A percentile compares a stretch with the other conserved stretches of the same genome.
Conservation (phyloP, 495 filamentous ascomycete genomes). For the Penicillium alfredii region DNA sequence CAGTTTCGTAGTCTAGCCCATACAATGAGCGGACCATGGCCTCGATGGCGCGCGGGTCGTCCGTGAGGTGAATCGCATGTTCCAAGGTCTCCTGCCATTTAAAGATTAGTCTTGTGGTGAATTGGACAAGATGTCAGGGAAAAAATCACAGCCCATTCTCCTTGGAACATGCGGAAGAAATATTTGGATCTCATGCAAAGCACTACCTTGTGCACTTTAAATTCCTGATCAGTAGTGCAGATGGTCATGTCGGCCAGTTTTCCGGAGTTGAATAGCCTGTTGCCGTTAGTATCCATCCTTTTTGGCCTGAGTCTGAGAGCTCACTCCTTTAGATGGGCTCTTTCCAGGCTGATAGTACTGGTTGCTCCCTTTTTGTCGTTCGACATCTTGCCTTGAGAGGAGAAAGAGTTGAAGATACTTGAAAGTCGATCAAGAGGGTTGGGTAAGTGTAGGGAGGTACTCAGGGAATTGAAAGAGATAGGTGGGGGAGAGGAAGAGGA, state of each 20-base stretch:
- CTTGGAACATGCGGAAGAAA: conserved; percentile 28
- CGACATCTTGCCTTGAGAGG: background rate
- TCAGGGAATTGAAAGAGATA: background rate
- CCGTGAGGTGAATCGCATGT: conserved; percentile 15
- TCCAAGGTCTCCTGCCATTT: conserved; percentile 15
- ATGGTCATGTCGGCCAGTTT: conserved; percentile 37
- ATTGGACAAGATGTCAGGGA: background rate
- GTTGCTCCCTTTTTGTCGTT: background rate
- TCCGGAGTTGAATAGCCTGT: conserved; percentile 7
- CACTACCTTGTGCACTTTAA: conserved; percentile 33
- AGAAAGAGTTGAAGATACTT: background rate
- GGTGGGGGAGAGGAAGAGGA: background rate
- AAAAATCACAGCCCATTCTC: conserved; percentile 27
- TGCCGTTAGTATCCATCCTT: background rate
- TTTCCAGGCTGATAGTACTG: background rate
- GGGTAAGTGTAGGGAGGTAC: background rate
- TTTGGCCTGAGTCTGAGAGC: background rate
- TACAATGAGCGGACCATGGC: conserved; percentile 34
- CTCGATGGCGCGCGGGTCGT: conserved; percentile 27
- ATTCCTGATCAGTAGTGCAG: conserved; percentile 22
- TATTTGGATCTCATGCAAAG: conserved; percentile 35
- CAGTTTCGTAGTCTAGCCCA: conserved; percentile 15
- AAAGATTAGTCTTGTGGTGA: conserved; percentile 3
- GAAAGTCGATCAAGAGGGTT: background rate
- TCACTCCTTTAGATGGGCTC: too few species aligned